Percentiles rank a stretch among this genome's conserved stretches.
These are phyloP conservation scores for Rehmannia glutinosa DNA, from an alignment of 257 asterid genomes.

Conservation along the genomic window DNA sequence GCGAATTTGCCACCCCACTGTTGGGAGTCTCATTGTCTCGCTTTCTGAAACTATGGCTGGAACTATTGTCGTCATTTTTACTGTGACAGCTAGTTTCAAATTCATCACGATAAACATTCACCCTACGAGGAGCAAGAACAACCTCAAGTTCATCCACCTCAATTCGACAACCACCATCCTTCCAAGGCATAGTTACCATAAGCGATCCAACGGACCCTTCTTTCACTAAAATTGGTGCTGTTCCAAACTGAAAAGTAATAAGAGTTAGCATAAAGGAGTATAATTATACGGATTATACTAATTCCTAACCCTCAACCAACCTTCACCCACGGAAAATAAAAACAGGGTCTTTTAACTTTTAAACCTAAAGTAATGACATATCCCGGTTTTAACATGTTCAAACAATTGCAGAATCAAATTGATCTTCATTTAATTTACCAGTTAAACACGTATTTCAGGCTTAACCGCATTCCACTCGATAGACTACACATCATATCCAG, in stretches of 20 bases:
- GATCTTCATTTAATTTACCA: not conserved
- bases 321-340: not conserved
- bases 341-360: not conserved
- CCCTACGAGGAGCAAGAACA: conserved; percentile 63
- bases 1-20: conserved; percentile 29
- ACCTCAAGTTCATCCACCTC: conserved; percentile 91
- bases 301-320: not conserved
- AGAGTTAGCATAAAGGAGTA: conserved; percentile 12
- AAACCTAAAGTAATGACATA: not conserved
- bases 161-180: conserved; percentile 77
- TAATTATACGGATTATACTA: not conserved
- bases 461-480: not conserved
- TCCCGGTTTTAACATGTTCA: conserved; percentile 1
- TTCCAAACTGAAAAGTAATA: conserved; percentile 59
- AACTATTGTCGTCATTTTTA: conserved; percentile 20
- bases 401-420: conserved; percentile 3
- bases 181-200: conserved; percentile 86
- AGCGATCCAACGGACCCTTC: conserved; percentile 95
- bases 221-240: conserved; percentile 56
- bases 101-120: conserved; percentile 34
- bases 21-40: conserved; percentile 34
- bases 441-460: conserved; percentile 9
- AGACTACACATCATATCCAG: not conserved
- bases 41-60: conserved; percentile 34
- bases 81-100: conserved; percentile 32